A percentile compares a stretch with the other conserved stretches of the same genome.
phyloP scores from a whole-genome alignment of 768 basidiomycete genomes.

The Amylocystis lapponica region DNA sequence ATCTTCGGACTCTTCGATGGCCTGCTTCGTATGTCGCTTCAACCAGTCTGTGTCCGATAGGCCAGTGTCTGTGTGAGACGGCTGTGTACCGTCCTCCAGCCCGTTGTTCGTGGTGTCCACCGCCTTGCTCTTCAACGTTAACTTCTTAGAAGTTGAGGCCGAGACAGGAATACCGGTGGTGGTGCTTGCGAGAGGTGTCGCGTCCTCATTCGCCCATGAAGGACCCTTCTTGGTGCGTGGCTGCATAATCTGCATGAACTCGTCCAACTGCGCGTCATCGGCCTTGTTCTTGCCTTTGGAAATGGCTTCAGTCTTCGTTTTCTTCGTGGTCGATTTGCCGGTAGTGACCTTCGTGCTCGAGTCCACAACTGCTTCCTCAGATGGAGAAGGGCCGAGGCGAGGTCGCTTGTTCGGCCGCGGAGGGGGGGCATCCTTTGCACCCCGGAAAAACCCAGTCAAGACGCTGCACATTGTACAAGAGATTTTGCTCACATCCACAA shows the following conservation, averaged over 20 bases:
- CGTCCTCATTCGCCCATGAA: constrained; percentile 55
- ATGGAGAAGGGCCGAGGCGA: constrained; percentile 35
- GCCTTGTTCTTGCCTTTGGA: background rate
- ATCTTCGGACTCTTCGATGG: constrained; percentile 29
- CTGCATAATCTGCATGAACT: constrained; percentile 76
- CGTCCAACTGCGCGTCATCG: constrained; percentile 33
- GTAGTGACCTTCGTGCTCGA: background rate
- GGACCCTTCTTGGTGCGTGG: constrained; percentile 51
- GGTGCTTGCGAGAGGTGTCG: background rate
- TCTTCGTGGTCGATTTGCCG: constrained; percentile 2
- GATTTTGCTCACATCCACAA: constrained; percentile 62
- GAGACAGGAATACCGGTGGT: background rate
- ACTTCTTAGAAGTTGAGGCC: constrained; percentile 9
- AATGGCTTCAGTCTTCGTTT: constrained; percentile 3
- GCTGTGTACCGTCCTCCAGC: constrained; percentile 25
- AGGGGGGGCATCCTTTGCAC: constrained; percentile 59
- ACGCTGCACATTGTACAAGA: background rate
- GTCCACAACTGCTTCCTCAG: constrained; percentile 17
- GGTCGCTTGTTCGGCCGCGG: constrained; percentile 69
- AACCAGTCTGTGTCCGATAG: constrained; percentile 76
- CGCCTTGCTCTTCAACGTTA: constrained; percentile 15
- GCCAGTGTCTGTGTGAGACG: constrained; percentile 1
- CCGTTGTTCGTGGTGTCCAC: background rate
- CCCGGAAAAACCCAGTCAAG: constrained; percentile 34
- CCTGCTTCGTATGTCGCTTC: constrained; percentile 52